Evolutionary conservation across 2,329 filamentous ascomycete genomes (phyloP).

Genomic region (Fusarium luffae): DNA sequence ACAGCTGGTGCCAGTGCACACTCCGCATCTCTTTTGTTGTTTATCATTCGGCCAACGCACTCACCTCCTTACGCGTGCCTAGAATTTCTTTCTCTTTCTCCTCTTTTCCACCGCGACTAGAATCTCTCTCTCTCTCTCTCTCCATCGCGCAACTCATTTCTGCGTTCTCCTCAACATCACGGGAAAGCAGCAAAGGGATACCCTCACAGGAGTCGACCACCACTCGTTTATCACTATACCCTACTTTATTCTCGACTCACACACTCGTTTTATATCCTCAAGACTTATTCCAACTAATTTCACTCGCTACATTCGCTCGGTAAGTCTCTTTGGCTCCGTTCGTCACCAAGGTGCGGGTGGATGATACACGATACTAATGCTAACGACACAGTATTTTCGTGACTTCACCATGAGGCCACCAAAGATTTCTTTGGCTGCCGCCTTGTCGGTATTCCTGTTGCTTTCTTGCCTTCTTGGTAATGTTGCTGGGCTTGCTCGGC

Average conservation of each 20-base stretch:
- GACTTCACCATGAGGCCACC: conserved; percentile 53
- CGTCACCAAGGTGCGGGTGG: not conserved
- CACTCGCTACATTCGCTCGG: not conserved
- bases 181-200: conserved; percentile 10
- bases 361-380: conserved; percentile 4
- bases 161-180: conserved; percentile 11
- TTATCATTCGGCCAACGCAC: conserved; percentile 15
- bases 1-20: conserved; percentile 36
- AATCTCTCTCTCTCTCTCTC: conserved; percentile 5
- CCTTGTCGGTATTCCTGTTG: conserved; percentile 48
- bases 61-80: conserved; percentile 1
- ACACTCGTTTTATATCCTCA: conserved; percentile 11
- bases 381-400: conserved; percentile 2
- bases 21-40: conserved; percentile 21
- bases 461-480: conserved; percentile 33
- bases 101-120: conserved; percentile 5
- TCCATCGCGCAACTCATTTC: conserved; percentile 6
- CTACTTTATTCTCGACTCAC: conserved; percentile 2
- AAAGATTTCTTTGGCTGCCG: conserved; percentile 45
- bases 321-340: not conserved
- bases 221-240: conserved; percentile 27
- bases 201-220: not conserved
- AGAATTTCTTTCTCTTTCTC: conserved; percentile 5
- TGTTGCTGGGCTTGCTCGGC: conserved; percentile 11
- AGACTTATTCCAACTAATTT: not conserved